Base-by-base conservation (phyloP, 352 stramenopile genomes). In the Pilasporangium apinafurcum region DNA sequence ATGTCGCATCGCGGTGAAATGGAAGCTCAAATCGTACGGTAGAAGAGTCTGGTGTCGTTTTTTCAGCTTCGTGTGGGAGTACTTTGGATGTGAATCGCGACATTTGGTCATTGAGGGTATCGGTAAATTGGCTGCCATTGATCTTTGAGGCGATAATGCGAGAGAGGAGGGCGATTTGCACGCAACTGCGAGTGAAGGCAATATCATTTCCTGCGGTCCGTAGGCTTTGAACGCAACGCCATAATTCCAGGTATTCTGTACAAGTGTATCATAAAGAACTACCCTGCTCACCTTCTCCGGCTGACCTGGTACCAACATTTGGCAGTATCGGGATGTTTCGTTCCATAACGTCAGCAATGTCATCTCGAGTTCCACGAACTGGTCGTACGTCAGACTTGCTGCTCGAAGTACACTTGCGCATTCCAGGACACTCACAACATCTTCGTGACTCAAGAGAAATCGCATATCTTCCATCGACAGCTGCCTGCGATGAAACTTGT, bases 351-450 rank as follows among this genome's bases (percentile, higher is more conserved):
- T 59, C 7, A 62, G 48, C 8, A 82, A 37, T 0, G 59, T 47
- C 42, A 81, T 56, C 37, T 87, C 75, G 8, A 85, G 36, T 35
- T 85, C 67, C 54, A 85, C 63, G 21, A 80, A 44, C 52, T 85
- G 66, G 9, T 74, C 64, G 16, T 64, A 66, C 14, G 53, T 59
- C 32, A 84, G 25, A 2, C 35, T 24, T 3, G 50, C 31, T 26
- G 50, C 38, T 34, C 59, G 52, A 13, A 85, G 20, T 26, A 87
- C 53, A 9, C 62, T 64, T 2, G 54, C 59, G 18, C 50, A 68
- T 49, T 87, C 69, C 21, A 85, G 32, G 5, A 72, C 54, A 12
- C 42, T 37, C 21, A 59, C 43, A 5, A 79, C 43, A 20, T 78
- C 56, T 6, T 65, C 53, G 26, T 67, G 66, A 2, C 56, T 30